phyloP scores from a whole-genome alignment of 495 filamentous ascomycete species.

The Staphylotrichum tortipilum region DNA sequence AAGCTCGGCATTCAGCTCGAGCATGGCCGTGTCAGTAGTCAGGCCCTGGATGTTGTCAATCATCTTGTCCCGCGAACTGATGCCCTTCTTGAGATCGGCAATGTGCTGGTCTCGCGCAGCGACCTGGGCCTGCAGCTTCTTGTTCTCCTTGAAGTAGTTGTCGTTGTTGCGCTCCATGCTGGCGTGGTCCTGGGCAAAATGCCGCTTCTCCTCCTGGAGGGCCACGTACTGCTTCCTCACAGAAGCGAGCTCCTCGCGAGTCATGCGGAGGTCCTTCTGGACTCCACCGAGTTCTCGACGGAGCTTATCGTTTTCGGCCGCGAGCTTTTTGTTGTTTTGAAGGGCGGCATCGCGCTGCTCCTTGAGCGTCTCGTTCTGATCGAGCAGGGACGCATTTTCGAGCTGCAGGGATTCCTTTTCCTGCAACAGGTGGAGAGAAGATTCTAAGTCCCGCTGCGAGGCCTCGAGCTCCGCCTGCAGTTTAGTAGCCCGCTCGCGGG shows the following conservation, averaged over 20 bases:
- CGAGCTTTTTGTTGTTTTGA: slow-evolving; percentile 20
- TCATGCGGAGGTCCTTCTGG: slow-evolving; percentile 27
- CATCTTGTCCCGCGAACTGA: slow-evolving; percentile 25
- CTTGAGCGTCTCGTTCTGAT: slow-evolving; percentile 27
- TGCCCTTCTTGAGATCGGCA: slow-evolving; percentile 28
- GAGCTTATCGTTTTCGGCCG: slow-evolving; percentile 28
- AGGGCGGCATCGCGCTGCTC: slow-evolving; percentile 20
- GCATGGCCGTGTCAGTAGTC: slow-evolving; percentile 24
- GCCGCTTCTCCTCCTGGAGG: slow-evolving; percentile 30
- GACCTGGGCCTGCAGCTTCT: slow-evolving; percentile 35
- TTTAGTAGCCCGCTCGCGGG: slow-evolving; percentile 35
- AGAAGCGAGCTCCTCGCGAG: slow-evolving; percentile 28
- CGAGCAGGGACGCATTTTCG: slow-evolving; percentile 27
- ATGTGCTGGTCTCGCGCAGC: slow-evolving; percentile 30
- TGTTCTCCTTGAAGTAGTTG: slow-evolving; percentile 38
- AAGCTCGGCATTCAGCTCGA: slow-evolving; percentile 28
- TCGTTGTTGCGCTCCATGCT: slow-evolving; percentile 41
- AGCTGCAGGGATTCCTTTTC: slow-evolving; percentile 27
- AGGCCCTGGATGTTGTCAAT: slow-evolving; percentile 26
- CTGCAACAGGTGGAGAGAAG: slow-evolving; percentile 22
- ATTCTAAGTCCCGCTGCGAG: slow-evolving; percentile 30
- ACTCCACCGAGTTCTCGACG: slow-evolving; percentile 28
- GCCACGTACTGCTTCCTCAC: slow-evolving; percentile 24
- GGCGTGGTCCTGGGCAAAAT: slow-evolving; percentile 33
- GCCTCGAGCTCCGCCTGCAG: slow-evolving; percentile 34